Conservation (phyloP, 352 stramenopile genomes). For the Thraustotheca clavata region DNA sequence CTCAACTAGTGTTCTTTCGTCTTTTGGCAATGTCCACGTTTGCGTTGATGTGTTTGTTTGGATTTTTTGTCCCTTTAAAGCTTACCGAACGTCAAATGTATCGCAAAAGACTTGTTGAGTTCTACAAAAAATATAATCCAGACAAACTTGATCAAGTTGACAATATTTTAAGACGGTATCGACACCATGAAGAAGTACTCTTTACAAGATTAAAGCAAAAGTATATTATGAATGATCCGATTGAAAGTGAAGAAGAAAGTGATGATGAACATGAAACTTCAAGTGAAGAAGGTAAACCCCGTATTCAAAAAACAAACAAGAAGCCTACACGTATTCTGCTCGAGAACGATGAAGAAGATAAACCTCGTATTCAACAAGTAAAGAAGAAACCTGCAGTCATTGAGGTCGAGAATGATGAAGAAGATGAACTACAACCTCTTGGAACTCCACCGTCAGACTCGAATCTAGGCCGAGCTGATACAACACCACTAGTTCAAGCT, state of each 20-base stretch:
- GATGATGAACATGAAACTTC: constrained; percentile 1
- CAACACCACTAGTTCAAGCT: not conserved
- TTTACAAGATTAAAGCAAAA: constrained; percentile 70
- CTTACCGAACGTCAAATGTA: constrained; percentile 11
- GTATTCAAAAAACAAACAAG: too few species aligned
- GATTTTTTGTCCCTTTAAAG: not conserved
- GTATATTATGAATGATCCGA: constrained; percentile 32
- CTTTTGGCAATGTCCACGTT: constrained; percentile 35
- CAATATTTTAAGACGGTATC: constrained; percentile 60
- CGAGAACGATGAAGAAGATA: not conserved
- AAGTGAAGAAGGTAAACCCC: too few species aligned
- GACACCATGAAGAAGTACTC: constrained; percentile 67
- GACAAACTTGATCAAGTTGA: constrained; percentile 53
- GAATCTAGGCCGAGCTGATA: constrained; percentile 2
- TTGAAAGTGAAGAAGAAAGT: not conserved
- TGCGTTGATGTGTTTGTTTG: constrained; percentile 35
- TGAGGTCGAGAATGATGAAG: not conserved
- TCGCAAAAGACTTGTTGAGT: constrained; percentile 43
- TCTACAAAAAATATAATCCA: constrained; percentile 72
- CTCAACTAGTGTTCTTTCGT: constrained; percentile 30
- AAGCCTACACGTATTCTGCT: not conserved
- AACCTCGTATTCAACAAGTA: too few species aligned
- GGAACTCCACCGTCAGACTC: not conserved
- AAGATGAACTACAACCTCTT: not conserved
- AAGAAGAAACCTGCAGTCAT: not conserved